phyloP scores from a whole-genome alignment of 768 basidiomycete genomes.

The Hypholoma fasciculare region DNA sequence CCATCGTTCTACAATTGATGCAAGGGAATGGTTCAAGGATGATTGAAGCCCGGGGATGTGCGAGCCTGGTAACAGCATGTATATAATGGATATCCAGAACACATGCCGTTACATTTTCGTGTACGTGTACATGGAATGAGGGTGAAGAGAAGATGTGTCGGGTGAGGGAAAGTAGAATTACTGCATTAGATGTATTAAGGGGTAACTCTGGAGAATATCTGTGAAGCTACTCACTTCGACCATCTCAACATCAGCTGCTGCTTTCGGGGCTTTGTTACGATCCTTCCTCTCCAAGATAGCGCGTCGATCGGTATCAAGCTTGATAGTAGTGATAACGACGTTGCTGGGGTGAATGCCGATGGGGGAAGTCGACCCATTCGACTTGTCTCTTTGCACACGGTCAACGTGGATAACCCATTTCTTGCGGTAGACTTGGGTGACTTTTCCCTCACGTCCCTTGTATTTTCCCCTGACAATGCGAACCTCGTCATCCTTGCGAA shows the following conservation, averaged over 20 bases:
- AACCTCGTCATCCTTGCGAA: conserved; percentile 99
- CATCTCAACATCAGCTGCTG: conserved; percentile 73
- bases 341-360: conserved; percentile 98
- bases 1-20: neutral
- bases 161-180: conserved; percentile 26
- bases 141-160: neutral
- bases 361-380: conserved; percentile 90
- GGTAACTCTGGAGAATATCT: neutral
- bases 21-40: neutral
- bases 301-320: conserved; percentile 91
- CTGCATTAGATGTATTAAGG: conserved; percentile 22
- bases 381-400: conserved; percentile 96
- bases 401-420: conserved; percentile 99
- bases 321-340: conserved; percentile 90
- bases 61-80: conserved; percentile 1
- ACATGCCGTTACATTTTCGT: conserved; percentile 58
- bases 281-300: conserved; percentile 88
- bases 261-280: conserved; percentile 59
- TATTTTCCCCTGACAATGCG: conserved; percentile 96
- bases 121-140: conserved; percentile 66
- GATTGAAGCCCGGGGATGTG: neutral
- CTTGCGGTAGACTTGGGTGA: conserved; percentile 97
- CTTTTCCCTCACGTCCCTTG: conserved; percentile 98
- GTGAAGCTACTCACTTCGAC: conserved; percentile 51
- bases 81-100: conserved; percentile 20